Evolutionary conservation across 306 rosid species (phyloP).

Genomic region (Cucurbita pepo): DNA sequence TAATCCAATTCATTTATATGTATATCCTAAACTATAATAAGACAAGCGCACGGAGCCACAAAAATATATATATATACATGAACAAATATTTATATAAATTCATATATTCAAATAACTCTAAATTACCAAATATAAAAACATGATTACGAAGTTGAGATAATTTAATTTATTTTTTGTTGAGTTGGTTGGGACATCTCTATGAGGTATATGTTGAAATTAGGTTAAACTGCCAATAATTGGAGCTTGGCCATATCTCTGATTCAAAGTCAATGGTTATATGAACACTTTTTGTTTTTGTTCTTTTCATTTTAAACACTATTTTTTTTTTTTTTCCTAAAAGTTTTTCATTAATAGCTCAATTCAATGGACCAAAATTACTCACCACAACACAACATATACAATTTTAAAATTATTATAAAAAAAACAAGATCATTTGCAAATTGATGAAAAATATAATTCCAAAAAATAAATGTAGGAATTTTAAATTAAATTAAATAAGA

Average conservation of each 20-base stretch:
- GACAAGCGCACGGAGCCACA: not conserved
- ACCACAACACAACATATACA: not conserved
- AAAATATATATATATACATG: not conserved
- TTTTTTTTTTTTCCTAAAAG: too few relatives aligned
- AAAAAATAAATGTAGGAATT: not conserved
- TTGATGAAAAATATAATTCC: not conserved
- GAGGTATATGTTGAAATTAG: not conserved
- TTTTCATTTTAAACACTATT: not conserved
- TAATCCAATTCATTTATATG: not conserved
- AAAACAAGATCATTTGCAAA: too few relatives aligned
- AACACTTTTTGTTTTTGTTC: not conserved
- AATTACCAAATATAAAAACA: not conserved
- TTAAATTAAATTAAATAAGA: too few relatives aligned
- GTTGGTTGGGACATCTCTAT: not conserved
- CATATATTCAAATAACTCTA: not conserved
- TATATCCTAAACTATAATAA: not conserved
- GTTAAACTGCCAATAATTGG: not conserved
- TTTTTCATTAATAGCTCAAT: too few relatives aligned
- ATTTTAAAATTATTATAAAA: too few relatives aligned
- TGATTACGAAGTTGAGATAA: not conserved
- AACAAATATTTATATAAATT: not conserved
- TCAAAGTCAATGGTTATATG: not conserved
- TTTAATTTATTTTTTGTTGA: not conserved
- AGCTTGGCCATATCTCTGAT: not conserved
- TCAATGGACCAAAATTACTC: not conserved